A percentile compares a stretch with the other conserved stretches of the same genome.
Conservation (phyloP, 345 rosid species). For the Psidium guajava region DNA sequence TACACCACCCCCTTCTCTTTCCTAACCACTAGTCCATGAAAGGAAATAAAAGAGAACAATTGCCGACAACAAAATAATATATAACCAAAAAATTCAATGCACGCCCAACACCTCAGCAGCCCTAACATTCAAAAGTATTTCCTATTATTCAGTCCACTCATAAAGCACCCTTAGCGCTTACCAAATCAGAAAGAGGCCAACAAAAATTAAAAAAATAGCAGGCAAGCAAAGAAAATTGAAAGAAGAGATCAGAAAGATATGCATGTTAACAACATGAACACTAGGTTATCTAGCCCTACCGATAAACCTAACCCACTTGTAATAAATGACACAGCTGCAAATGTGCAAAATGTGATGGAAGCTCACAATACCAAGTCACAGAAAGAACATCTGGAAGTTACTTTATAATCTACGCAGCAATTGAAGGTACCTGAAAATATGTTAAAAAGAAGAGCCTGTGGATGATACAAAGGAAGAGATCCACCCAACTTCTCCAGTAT, state of each 20-base stretch:
- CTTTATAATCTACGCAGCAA: not conserved
- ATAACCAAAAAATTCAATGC: not conserved
- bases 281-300: not conserved
- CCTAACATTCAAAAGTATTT: not conserved
- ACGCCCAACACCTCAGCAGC: not conserved
- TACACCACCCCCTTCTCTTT: not conserved
- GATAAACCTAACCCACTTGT: not conserved
- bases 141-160: not conserved
- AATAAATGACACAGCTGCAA: not conserved
- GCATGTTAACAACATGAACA: not conserved
- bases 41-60: not conserved
- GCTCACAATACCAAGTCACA: not conserved
- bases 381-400: not conserved
- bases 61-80: not conserved
- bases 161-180: not conserved
- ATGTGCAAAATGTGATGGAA: not conserved
- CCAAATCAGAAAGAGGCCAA: not conserved
- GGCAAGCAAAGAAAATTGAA: not conserved
- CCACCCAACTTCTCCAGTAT: conserved; percentile 45
- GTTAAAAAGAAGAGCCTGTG: conserved; percentile 58
- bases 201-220: not conserved
- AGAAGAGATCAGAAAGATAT: not conserved
- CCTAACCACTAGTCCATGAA: not conserved
- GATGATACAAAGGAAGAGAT: conserved; percentile 63
- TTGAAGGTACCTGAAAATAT: conserved; percentile 53